Percentiles rank a stretch among this genome's conserved stretches.
Evolutionary conservation across 495 filamentous ascomycete species (phyloP).

Genomic region (Podospora appendiculata): DNA sequence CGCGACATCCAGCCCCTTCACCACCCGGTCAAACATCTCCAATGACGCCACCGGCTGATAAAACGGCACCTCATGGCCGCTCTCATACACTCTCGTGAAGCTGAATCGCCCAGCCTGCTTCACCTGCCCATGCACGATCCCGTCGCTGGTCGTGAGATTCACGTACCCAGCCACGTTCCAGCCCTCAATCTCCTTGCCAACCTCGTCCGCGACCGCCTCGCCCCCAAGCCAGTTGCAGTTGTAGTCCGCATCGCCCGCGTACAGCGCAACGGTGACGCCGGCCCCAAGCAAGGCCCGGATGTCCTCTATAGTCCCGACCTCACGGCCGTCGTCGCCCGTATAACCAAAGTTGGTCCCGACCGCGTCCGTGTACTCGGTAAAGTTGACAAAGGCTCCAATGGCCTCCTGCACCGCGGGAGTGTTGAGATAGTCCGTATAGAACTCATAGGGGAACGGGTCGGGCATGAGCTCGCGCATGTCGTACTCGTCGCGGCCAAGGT

Average conservation of each 20-base stretch:
- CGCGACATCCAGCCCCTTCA: slow-evolving; percentile 51
- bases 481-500: slow-evolving; percentile 50
- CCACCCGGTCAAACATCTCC: slow-evolving; percentile 50
- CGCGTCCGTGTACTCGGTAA: slow-evolving; percentile 36
- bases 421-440: slow-evolving; percentile 55
- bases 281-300: slow-evolving; percentile 41
- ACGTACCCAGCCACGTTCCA: slow-evolving; percentile 45
- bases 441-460: slow-evolving; percentile 54
- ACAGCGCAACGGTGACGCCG: slow-evolving; percentile 47
- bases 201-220: slow-evolving; percentile 41
- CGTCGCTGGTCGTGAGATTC: slow-evolving; percentile 48
- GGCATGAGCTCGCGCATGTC: slow-evolving; percentile 49
- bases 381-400: slow-evolving; percentile 54
- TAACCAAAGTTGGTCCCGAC: slow-evolving; percentile 42
- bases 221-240: slow-evolving; percentile 45
- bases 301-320: slow-evolving; percentile 41
- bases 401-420: slow-evolving; percentile 45
- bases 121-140: slow-evolving; percentile 52
- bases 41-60: slow-evolving; percentile 59
- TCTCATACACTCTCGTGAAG: slow-evolving; percentile 57
- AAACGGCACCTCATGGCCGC: slow-evolving; percentile 62
- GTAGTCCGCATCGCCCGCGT: slow-evolving; percentile 46
- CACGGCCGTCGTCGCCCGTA: slow-evolving; percentile 51
- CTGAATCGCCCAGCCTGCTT: slow-evolving; percentile 55
- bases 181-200: slow-evolving; percentile 37